Evolutionary conservation across 805 yeast genomes (phyloP).

Genomic region (Starmerella sp.): DNA sequence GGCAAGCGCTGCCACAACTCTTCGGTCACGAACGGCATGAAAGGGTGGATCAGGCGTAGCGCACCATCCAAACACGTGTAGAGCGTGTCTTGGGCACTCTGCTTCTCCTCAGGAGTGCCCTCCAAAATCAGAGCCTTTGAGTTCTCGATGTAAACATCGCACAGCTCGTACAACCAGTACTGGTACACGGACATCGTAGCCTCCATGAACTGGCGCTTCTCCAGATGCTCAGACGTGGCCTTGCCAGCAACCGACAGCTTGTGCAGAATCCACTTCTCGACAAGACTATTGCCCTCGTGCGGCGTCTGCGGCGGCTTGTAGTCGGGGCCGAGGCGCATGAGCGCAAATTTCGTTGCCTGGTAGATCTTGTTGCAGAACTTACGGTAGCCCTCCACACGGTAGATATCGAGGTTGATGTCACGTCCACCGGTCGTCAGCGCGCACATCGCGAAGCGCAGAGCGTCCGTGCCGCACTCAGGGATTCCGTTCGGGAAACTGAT

Average conservation of each 20-base stretch:
- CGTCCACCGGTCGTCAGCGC: slow-evolving; percentile 98
- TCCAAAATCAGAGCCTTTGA: slow-evolving; percentile 85
- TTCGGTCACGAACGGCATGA: slow-evolving; percentile 95
- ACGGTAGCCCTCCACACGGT: slow-evolving; percentile 97
- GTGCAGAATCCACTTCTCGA: slow-evolving; percentile 93
- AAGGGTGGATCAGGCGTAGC: slow-evolving; percentile 85
- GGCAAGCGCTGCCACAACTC: slow-evolving; percentile 99
- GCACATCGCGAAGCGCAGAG: slow-evolving; percentile 93
- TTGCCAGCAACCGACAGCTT: slow-evolving; percentile 63
- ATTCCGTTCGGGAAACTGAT: slow-evolving; percentile 91
- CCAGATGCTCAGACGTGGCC: slow-evolving; percentile 53
- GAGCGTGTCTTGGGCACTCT: slow-evolving; percentile 86
- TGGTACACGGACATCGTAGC: slow-evolving; percentile 79
- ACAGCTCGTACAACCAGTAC: slow-evolving; percentile 88
- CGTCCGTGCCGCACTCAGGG: slow-evolving; percentile 99
- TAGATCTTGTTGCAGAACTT: slow-evolving; percentile 98
- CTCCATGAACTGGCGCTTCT: slow-evolving; percentile 77
- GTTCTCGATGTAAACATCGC: slow-evolving; percentile 97
- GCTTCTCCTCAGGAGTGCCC: slow-evolving; percentile 73
- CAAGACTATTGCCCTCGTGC: slow-evolving; percentile 70
- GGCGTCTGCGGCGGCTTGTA: slow-evolving; percentile 67
- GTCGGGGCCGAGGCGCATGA: slow-evolving; percentile 83
- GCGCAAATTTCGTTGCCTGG: slow-evolving; percentile 95
- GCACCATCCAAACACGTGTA: slow-evolving; percentile 90
- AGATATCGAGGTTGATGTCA: slow-evolving; percentile 89